Evolutionary conservation across 164 flowering plant species (phyloP), one percentile per base, ranked within the genome.

Genomic region (Stephania japonica): DNA sequence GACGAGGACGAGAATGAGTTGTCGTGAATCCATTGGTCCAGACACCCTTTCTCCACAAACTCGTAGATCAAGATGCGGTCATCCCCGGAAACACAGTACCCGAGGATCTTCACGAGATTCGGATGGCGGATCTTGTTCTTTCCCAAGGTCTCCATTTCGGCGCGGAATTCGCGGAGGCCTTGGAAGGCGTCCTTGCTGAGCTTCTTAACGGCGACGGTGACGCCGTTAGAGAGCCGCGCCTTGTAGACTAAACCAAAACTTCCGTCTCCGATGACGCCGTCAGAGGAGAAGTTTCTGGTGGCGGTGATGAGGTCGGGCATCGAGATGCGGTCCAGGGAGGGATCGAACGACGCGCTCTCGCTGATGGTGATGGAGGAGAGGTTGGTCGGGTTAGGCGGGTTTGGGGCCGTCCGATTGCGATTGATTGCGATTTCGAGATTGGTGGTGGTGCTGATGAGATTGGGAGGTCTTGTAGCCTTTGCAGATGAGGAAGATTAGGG

Each of bases 61-160:
- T 94, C 96, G 76, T 91, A 91, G 32, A 92, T 86, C 44, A 94
- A 78, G 38, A 91, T 75, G 77, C 97, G 80, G 21, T 94, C 97
- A 9, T 73, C 42, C 42, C 87, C 93, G 4, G 87, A 75, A 0
- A 76, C 81, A 67, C 97, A 94, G 79, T 83, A 92, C 0, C 97
- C 97, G 18, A 92, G 86, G 6, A 94, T 86, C 63, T 81, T 76
- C 4, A 89, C 92, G 42, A 94, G 82, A 74, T 94, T 89, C 2
- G 47, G 70, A 78, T 94, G 96, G 0, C 84, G 82, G 47, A 90
- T 84, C 7, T 12, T 61, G 2, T 63, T 47, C 78, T 80, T 82
- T 11, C 90, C 91, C 0, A 91, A 82, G 0, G 96, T 91, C 50
- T 94, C 98, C 89, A 88, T 89, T 71, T 94, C 97, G 10, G 98